A percentile compares a stretch with the other conserved stretches of the same genome.
Conservation (phyloP, 176 grass and related monocot species). For the Tuctoria greenei region DNA sequence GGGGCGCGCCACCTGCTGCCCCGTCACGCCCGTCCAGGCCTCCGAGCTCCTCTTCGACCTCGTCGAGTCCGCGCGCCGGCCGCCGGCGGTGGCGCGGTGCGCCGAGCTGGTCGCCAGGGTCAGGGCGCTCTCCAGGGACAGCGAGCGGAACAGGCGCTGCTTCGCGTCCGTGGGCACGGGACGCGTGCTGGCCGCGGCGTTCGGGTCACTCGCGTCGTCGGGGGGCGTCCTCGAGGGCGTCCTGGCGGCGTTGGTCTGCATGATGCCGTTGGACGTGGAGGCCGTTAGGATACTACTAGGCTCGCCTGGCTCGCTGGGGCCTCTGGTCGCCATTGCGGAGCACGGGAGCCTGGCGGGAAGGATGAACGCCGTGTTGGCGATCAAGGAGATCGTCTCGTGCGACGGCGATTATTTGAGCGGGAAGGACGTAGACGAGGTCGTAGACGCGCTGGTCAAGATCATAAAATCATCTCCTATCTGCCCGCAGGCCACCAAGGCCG, state of each 20-base stretch:
- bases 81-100: constrained; percentile 13
- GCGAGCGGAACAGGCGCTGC: constrained; percentile 65
- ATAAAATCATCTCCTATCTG: constrained; percentile 74
- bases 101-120: constrained; percentile 36
- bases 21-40: constrained; percentile 55
- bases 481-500: constrained; percentile 64
- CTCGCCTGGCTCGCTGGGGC: constrained; percentile 29
- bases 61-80: constrained; percentile 35
- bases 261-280: constrained; percentile 64
- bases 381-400: constrained; percentile 54
- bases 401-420: neutral
- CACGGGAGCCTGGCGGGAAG: constrained; percentile 52
- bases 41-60: constrained; percentile 62
- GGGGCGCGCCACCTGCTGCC: constrained; percentile 63
- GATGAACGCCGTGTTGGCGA: constrained; percentile 61
- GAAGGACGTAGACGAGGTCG: constrained; percentile 48
- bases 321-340: constrained; percentile 49
- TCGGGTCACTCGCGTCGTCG: constrained; percentile 31
- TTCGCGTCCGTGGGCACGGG: constrained; percentile 47
- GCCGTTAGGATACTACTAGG: constrained; percentile 28
- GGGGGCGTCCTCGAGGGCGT: constrained; percentile 39
- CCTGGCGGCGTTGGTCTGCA: constrained; percentile 55
- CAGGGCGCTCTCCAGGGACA: constrained; percentile 49
- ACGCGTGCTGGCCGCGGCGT: constrained; percentile 48
- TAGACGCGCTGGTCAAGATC: constrained; percentile 54